Conservation (phyloP, 257 asterid genomes). For the Eucommia ulmoides region DNA sequence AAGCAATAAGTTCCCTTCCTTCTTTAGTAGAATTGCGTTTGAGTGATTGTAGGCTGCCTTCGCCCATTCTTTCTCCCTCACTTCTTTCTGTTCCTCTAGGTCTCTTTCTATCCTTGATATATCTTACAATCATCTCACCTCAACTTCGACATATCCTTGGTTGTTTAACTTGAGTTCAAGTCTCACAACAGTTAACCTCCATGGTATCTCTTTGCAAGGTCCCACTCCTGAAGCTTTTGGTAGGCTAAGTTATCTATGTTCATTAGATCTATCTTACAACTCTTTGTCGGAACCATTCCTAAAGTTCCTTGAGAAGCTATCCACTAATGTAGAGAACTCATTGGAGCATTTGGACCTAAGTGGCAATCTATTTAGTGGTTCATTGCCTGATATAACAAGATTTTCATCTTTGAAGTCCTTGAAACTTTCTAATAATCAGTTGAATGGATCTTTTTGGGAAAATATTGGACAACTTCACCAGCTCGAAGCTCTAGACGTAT, state of each 20-base stretch:
- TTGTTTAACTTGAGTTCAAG: constrained; percentile 9
- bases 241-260: constrained; percentile 1
- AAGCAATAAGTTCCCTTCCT: constrained; percentile 7
- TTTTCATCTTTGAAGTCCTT: neutral
- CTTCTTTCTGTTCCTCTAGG: neutral
- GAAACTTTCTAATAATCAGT: constrained; percentile 7
- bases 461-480: neutral
- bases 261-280: neutral
- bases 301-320: constrained; percentile 3
- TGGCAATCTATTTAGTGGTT: neutral
- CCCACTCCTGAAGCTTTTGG: constrained; percentile 17
- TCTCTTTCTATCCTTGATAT: constrained; percentile 10
- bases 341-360: neutral
- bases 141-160: constrained; percentile 9
- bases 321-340: constrained; percentile 1
- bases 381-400: neutral
- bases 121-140: neutral
- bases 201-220: constrained; percentile 12
- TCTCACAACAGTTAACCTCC: constrained; percentile 10
- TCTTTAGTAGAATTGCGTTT: constrained; percentile 7
- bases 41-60: neutral
- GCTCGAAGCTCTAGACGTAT: neutral
- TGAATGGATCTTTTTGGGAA: constrained; percentile 6
- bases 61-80: neutral
- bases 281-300: constrained; percentile 4